Conservation (phyloP, 176 grass and related monocot species). For the Carex littledalei region DNA sequence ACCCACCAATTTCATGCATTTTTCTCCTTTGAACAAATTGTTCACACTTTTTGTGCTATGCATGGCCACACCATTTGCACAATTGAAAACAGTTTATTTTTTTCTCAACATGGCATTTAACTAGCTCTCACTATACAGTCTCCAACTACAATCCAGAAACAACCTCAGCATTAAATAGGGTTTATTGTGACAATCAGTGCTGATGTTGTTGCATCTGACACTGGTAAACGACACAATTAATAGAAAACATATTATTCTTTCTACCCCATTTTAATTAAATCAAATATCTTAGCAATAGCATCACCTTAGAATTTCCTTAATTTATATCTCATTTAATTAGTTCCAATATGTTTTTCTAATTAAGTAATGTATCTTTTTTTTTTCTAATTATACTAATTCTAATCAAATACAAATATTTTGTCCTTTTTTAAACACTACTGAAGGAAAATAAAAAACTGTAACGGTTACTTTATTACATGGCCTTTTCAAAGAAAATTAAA, state of each 20-base stretch:
- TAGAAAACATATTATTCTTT: background rate
- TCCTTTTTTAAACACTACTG: background rate
- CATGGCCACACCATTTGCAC: background rate
- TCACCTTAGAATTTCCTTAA: background rate
- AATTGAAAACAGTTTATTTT: background rate
- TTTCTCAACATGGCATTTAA: constrained; percentile 8
- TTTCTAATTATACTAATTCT: constrained; percentile 19
- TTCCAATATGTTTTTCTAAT: background rate
- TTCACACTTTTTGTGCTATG: background rate
- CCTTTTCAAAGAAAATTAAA: background rate
- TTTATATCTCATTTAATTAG: background rate
- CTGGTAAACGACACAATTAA: constrained; percentile 7
- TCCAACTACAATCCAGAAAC: background rate
- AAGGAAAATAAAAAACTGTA: background rate
- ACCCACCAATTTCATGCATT: background rate
- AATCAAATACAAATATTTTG: background rate
- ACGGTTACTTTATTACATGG: constrained; percentile 2
- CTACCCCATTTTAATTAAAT: background rate
- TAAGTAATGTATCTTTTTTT: background rate
- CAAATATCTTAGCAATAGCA: background rate
- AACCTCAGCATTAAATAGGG: constrained; percentile 1
- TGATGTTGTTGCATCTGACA: background rate
- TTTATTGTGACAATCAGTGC: background rate
- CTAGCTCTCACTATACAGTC: background rate
- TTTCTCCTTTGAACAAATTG: background rate